Conservation (phyloP, 441 rosid genomes). For the Jatropha multifida region DNA sequence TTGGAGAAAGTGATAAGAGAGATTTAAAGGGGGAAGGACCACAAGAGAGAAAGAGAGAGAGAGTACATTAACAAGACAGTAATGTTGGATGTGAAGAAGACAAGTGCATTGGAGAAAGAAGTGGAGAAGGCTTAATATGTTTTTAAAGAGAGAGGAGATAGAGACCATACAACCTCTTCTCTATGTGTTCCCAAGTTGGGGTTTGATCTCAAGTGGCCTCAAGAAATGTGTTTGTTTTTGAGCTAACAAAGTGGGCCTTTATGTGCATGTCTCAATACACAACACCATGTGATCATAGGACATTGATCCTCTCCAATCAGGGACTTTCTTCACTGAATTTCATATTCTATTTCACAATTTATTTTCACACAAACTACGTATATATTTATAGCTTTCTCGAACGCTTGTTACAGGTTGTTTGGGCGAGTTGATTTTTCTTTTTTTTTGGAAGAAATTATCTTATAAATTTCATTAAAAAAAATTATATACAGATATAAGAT, state of each 20-base stretch:
- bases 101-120: conserved; percentile 61
- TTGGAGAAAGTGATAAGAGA: conserved; percentile 49
- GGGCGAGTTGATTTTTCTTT: too few species aligned
- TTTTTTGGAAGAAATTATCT: too few species aligned
- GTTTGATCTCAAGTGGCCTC: conserved; percentile 58
- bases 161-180: neutral
- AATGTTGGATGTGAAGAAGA: conserved; percentile 79
- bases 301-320: conserved; percentile 40
- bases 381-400: too few species aligned
- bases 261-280: conserved; percentile 50
- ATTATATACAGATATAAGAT: too few species aligned
- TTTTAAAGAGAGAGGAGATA: conserved; percentile 16
- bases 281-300: conserved; percentile 69
- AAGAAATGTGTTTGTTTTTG: conserved; percentile 46
- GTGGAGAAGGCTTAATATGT: conserved; percentile 34
- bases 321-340: conserved; percentile 20
- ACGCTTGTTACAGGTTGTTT: too few species aligned
- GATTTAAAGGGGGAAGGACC: conserved; percentile 63
- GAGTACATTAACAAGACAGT: conserved; percentile 51
- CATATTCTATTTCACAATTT: conserved; percentile 18
- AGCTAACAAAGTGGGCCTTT: conserved; percentile 72
- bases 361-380: neutral
- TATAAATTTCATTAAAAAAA: too few species aligned
- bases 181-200: conserved; percentile 45
- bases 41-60: conserved; percentile 33